Evolutionary conservation across 306 rosid species (phyloP).

Genomic region (Urtica urens): DNA sequence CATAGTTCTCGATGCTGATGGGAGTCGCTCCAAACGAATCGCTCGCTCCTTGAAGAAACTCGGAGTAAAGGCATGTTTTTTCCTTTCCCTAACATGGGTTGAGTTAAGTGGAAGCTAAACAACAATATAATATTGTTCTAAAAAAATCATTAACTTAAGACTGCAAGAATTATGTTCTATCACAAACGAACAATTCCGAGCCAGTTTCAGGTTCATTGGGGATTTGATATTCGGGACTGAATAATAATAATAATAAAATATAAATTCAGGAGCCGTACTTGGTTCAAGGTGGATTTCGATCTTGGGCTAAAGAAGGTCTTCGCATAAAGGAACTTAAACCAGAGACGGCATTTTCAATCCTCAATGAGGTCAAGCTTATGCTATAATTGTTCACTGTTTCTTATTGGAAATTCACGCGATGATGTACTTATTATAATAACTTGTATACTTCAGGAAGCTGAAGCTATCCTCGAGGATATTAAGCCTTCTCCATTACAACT

Average conservation of each 20-base stretch:
- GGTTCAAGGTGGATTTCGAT: slow-evolving; percentile 84
- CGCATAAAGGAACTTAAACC: slow-evolving; percentile 85
- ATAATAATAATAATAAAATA: too few species aligned
- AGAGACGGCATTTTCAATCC: slow-evolving; percentile 62
- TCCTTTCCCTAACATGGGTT: too few species aligned
- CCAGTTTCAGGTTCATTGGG: too few species aligned
- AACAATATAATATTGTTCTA: too few species aligned
- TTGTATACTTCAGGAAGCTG: slow-evolving; percentile 70
- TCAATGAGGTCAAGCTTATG: slow-evolving; percentile 53
- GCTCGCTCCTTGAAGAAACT: slow-evolving; percentile 84
- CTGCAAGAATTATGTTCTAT: too few species aligned
- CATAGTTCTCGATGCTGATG: slow-evolving; percentile 80
- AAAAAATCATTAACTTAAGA: too few species aligned
- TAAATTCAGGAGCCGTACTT: slow-evolving; percentile 83
- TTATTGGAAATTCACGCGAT: not conserved
- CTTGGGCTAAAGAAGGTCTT: slow-evolving; percentile 75
- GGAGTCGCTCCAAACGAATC: slow-evolving; percentile 65
- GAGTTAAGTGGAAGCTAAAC: too few species aligned
- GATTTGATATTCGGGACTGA: too few species aligned
- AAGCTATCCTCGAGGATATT: slow-evolving; percentile 75
- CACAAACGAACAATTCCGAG: too few species aligned
- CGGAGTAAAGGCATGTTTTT: slow-evolving; percentile 69
- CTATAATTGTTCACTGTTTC: not conserved
- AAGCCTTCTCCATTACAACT: slow-evolving; percentile 57
- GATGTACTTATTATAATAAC: slow-evolving; percentile 5